Evolutionary conservation across 768 basidiomycete genomes (phyloP).

Genomic region (Vararia minispora): DNA sequence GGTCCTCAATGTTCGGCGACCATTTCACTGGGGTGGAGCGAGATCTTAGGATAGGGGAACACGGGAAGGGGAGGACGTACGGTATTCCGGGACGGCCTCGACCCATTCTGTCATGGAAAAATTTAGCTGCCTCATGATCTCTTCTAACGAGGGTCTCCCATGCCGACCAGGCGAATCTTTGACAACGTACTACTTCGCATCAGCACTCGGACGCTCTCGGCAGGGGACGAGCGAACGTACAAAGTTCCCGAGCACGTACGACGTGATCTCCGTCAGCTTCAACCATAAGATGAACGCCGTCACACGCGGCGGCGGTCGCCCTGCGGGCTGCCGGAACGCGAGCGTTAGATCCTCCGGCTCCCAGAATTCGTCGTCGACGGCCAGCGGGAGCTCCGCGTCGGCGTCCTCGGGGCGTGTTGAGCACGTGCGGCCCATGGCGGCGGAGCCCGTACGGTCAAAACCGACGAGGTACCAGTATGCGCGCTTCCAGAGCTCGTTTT

Average conservation of each 20-base stretch:
- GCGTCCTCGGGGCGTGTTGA: conserved; percentile 53
- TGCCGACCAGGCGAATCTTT: conserved; percentile 20
- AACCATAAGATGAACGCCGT: conserved; percentile 31
- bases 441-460: conserved; percentile 46
- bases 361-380: conserved; percentile 52
- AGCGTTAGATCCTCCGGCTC: conserved; percentile 26
- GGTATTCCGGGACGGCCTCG: conserved; percentile 18
- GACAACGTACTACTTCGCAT: conserved; percentile 23
- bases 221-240: conserved; percentile 18
- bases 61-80: conserved; percentile 11
- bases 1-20: conserved; percentile 31
- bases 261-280: conserved; percentile 35
- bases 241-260: conserved; percentile 32
- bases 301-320: conserved; percentile 27
- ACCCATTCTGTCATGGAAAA: conserved; percentile 29
- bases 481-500: conserved; percentile 41
- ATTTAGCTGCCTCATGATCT: conserved; percentile 33
- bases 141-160: conserved; percentile 17
- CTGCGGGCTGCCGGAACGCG: conserved; percentile 36
- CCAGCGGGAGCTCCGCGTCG: conserved; percentile 37
- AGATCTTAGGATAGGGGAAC: neutral
- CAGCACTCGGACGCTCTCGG: neutral
- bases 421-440: conserved; percentile 43
- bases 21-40: conserved; percentile 22
- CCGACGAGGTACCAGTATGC: conserved; percentile 46